phyloP scores from a whole-genome alignment of 345 rosid species.

The Eucalyptus erythrocorys region DNA sequence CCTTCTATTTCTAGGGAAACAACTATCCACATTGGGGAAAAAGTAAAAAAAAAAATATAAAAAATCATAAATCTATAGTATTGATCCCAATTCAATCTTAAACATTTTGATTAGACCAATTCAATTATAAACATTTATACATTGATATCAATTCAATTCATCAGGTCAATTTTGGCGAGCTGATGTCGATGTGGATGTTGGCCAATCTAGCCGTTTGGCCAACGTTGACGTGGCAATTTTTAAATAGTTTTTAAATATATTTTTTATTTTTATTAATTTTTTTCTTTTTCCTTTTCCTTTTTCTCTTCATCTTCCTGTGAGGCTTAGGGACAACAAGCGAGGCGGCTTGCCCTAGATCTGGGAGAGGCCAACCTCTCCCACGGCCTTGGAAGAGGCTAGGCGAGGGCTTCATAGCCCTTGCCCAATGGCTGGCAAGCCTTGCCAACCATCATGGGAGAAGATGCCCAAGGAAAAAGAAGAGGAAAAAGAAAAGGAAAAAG shows the following conservation, averaged over 20 bases:
- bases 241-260: no score
- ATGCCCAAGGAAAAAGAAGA: no score
- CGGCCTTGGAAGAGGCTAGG: no score
- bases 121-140: rapidly evolving
- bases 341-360: rapidly evolving
- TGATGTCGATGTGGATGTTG: rapidly evolving
- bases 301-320: no score
- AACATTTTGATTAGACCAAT: no score
- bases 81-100: rapidly evolving
- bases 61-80: rapidly evolving
- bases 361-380: rapidly evolving
- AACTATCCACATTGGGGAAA: rapidly evolving
- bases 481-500: no score
- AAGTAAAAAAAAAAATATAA: rapidly evolving
- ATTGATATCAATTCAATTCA: no score
- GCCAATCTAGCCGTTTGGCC: rapidly evolving
- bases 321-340: rapidly evolving
- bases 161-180: rapidly evolving
- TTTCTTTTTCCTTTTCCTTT: no score
- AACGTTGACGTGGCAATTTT: rapidly evolving
- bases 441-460: no score
- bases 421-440: no score
- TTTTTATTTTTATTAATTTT: no score
- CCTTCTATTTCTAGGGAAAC: no score
- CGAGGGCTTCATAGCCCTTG: rapidly evolving